Conservation (phyloP, 1,284 basidiomycete species). For the Puccinia triticina region DNA sequence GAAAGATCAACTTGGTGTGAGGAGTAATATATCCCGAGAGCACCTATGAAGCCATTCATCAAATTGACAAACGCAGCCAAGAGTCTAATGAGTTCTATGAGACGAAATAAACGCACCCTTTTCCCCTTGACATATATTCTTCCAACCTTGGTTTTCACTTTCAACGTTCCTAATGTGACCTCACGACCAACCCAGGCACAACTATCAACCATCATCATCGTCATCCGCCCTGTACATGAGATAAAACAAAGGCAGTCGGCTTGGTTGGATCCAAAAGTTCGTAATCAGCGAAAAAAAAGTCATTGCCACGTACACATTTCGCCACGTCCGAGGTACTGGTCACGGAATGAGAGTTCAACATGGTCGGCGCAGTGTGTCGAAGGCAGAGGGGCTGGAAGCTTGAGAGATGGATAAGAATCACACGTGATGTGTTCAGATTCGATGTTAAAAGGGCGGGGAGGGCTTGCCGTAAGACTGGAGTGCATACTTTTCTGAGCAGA, state of each 20-base stretch:
- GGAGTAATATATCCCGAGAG: conserved; percentile 79
- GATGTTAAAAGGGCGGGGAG: neutral
- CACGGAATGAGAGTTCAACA: conserved; percentile 84
- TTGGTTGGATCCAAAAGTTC: conserved; percentile 67
- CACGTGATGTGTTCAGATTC: neutral
- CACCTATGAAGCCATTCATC: conserved; percentile 64
- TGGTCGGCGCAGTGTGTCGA: conserved; percentile 74
- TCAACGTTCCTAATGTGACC: conserved; percentile 35
- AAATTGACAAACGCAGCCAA: conserved; percentile 52
- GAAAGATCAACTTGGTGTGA: conserved; percentile 83
- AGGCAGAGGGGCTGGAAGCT: conserved; percentile 42
- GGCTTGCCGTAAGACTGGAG: neutral
- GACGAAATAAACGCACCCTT: conserved; percentile 40
- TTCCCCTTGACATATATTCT: conserved; percentile 48
- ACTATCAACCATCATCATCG: conserved; percentile 44
- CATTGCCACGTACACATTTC: conserved; percentile 72
- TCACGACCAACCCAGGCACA: conserved; percentile 50
- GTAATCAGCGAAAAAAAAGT: conserved; percentile 60
- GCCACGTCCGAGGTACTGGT: conserved; percentile 86
- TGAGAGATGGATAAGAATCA: neutral
- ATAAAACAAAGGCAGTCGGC: conserved; percentile 78
- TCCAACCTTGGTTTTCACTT: conserved; percentile 48
- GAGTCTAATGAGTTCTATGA: conserved; percentile 45
- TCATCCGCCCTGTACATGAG: conserved; percentile 61
- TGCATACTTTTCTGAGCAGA: conserved; percentile 36